phyloP scores from a whole-genome alignment of 2,329 filamentous ascomycete genomes.

The Fusarium annulatum region DNA sequence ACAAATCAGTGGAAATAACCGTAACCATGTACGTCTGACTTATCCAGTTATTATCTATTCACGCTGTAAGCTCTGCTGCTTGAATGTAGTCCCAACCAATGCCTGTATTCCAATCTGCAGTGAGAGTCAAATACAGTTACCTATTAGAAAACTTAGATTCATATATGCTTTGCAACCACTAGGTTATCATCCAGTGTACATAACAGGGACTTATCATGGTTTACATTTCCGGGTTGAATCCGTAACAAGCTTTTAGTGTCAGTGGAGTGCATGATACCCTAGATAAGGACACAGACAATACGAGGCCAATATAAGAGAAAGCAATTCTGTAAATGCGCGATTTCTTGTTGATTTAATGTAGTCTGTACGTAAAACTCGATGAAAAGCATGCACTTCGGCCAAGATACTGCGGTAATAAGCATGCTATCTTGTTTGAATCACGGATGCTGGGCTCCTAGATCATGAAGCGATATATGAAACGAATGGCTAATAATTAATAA shows the following conservation, averaged over 20 bases:
- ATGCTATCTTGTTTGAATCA: neutral
- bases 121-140: neutral
- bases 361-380: neutral
- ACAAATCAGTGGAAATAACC: neutral
- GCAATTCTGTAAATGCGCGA: neutral
- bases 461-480: conserved; percentile 25
- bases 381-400: neutral
- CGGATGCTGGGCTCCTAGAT: conserved; percentile 15
- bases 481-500: conserved; percentile 32
- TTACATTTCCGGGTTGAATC: conserved; percentile 22
- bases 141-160: no score
- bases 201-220: neutral
- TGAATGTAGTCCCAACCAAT: neutral
- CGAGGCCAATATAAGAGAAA: conserved; percentile 6
- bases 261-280: conserved; percentile 2
- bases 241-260: neutral
- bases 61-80: neutral
- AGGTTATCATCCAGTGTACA: neutral
- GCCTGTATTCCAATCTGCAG: neutral
- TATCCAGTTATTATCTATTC: neutral
- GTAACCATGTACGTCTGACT: neutral
- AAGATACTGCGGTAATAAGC: neutral
- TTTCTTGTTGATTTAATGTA: conserved; percentile 5
- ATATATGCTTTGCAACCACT: neutral
- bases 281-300: conserved; percentile 1